phyloP scores from a whole-genome alignment of 495 filamentous ascomycete genomes.

The Penicillium bovifimosum region DNA sequence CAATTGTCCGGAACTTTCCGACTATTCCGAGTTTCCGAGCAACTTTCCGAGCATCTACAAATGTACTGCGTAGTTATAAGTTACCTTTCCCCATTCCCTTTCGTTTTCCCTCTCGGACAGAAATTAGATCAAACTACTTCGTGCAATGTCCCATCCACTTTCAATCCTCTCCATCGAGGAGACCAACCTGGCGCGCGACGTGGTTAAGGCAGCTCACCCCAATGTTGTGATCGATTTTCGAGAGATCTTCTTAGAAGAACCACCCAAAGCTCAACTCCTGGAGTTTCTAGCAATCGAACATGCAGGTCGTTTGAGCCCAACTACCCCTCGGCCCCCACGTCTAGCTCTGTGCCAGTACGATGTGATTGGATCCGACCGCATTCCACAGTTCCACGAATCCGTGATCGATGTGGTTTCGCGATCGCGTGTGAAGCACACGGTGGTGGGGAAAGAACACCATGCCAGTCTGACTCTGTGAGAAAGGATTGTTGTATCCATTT shows the following conservation, averaged over 20 bases:
- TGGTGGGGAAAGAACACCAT: slow-evolving; percentile 56
- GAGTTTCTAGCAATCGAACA: slow-evolving; percentile 48
- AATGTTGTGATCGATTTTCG: slow-evolving; percentile 46
- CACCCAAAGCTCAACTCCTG: slow-evolving; percentile 42
- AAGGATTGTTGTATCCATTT: background rate
- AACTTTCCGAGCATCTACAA: background rate
- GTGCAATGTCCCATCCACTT: slow-evolving; percentile 40
- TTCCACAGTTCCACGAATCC: slow-evolving; percentile 56
- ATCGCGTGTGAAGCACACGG: slow-evolving; percentile 43
- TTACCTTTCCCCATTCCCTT: no score
- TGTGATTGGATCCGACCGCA: slow-evolving; percentile 51
- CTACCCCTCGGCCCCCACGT: slow-evolving; percentile 48
- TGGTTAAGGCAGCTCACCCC: slow-evolving; percentile 38
- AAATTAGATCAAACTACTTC: background rate
- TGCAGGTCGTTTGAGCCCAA: slow-evolving; percentile 41
- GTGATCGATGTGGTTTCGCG: slow-evolving; percentile 53
- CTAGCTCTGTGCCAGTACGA: slow-evolving; percentile 64
- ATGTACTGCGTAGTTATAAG: background rate
- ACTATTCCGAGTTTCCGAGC: slow-evolving; percentile 1
- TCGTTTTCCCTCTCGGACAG: no score
- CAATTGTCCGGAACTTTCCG: background rate
- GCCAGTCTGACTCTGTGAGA: slow-evolving; percentile 55
- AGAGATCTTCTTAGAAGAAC: slow-evolving; percentile 49
- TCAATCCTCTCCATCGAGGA: slow-evolving; percentile 43
- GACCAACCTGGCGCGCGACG: slow-evolving; percentile 43